Evolutionary conservation across 1,284 basidiomycete species (phyloP).

Genomic region (Ganoderma meredithae): DNA sequence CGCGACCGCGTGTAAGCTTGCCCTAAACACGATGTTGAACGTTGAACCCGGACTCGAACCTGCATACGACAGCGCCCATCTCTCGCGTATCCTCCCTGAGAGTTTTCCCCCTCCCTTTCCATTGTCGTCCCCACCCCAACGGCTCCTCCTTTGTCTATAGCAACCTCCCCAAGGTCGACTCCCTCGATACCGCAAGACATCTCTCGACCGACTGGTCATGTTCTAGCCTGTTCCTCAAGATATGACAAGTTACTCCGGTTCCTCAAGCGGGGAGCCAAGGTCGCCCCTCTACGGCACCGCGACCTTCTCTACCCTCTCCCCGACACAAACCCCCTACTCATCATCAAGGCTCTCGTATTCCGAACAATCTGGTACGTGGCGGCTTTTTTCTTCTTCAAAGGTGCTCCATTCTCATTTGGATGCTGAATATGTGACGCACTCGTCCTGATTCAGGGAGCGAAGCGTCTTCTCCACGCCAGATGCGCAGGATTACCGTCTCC

Average conservation of each 20-base stretch:
- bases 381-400: not conserved
- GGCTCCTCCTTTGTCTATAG: constrained; percentile 7
- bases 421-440: constrained; percentile 31
- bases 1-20: constrained; percentile 31
- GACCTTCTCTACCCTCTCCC: constrained; percentile 55
- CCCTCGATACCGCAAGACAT: constrained; percentile 8
- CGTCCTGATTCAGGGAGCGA: constrained; percentile 50
- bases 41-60: constrained; percentile 32
- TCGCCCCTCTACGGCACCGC: constrained; percentile 59
- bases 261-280: constrained; percentile 47
- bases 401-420: no score
- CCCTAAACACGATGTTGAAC: constrained; percentile 32
- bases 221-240: constrained; percentile 18
- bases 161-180: constrained; percentile 1
- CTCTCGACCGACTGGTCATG: constrained; percentile 20
- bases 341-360: constrained; percentile 52
- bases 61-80: constrained; percentile 16
- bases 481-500: constrained; percentile 52
- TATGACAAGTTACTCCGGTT: constrained; percentile 35
- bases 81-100: constrained; percentile 14
- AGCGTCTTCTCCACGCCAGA: constrained; percentile 44
- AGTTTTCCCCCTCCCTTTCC: constrained; percentile 15
- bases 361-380: constrained; percentile 26
- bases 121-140: constrained; percentile 12
- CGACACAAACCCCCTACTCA: constrained; percentile 51